Evolutionary conservation across 257 asterid genomes (phyloP).

Genomic region (Capsicum pubescens): DNA sequence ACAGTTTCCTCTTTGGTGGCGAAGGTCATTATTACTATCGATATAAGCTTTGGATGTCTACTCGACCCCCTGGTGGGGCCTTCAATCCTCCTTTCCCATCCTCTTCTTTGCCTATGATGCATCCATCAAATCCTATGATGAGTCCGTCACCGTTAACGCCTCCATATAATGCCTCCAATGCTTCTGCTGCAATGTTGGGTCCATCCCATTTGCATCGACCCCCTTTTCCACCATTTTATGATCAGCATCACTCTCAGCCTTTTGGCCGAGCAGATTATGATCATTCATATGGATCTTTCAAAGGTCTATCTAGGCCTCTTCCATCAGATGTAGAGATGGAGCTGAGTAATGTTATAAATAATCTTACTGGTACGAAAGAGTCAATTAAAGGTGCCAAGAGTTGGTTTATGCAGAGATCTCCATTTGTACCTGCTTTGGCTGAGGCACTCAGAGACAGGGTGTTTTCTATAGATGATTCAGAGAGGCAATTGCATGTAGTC

Average conservation of each 20-base stretch:
- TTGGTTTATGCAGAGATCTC: slow-evolving; percentile 98
- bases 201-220: slow-evolving; percentile 73
- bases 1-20: slow-evolving; percentile 91
- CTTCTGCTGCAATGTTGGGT: slow-evolving; percentile 46
- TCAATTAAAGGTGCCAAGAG: slow-evolving; percentile 95
- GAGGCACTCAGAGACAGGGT: slow-evolving; percentile 93
- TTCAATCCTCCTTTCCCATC: slow-evolving; percentile 70
- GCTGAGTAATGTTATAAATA: slow-evolving; percentile 80
- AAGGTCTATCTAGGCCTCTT: slow-evolving; percentile 78
- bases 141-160: slow-evolving; percentile 65
- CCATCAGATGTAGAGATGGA: slow-evolving; percentile 95
- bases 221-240: slow-evolving; percentile 72
- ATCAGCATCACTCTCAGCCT: slow-evolving; percentile 74
- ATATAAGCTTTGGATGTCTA: slow-evolving; percentile 77
- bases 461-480: slow-evolving; percentile 80
- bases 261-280: slow-evolving; percentile 76
- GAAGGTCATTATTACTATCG: slow-evolving; percentile 94
- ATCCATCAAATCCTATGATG: slow-evolving; percentile 87
- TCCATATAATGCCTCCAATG: slow-evolving; percentile 50
- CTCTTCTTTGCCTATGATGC: slow-evolving; percentile 70
- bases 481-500: slow-evolving; percentile 88
- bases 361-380: slow-evolving; percentile 90
- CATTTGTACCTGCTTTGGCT: slow-evolving; percentile 76
- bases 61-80: slow-evolving; percentile 64
- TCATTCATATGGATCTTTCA: slow-evolving; percentile 64